A percentile compares a stretch with the other conserved stretches of the same genome.
These are phyloP conservation scores for Pisolithus orientalis DNA, from an alignment of 768 basidiomycete genomes.

Conservation along the genomic window DNA sequence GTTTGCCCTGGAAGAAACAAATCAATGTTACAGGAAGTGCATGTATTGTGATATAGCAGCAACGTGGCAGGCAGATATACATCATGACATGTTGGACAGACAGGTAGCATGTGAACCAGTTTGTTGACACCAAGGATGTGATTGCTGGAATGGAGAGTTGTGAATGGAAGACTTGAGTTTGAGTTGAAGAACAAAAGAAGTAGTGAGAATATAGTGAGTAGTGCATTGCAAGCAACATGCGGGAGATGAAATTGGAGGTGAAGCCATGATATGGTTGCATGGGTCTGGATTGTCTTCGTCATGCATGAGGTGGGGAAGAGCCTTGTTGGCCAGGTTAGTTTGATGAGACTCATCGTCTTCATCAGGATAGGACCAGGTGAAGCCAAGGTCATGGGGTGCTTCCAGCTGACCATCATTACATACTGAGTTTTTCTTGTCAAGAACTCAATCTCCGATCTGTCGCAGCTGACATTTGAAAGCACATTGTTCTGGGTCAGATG, in stretches of 20 bases:
- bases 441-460: background rate
- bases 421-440: background rate
- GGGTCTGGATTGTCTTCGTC: slow-evolving; percentile 1
- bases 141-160: slow-evolving; percentile 17
- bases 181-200: slow-evolving; percentile 5
- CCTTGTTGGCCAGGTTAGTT: background rate
- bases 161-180: slow-evolving; percentile 7
- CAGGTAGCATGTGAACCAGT: slow-evolving; percentile 11
- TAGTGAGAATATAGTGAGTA: slow-evolving; percentile 12
- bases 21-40: no score
- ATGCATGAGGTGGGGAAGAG: background rate
- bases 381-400: background rate
- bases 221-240: slow-evolving; percentile 16
- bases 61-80: slow-evolving; percentile 9
- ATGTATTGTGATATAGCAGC: background rate
- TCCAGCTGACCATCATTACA: background rate
- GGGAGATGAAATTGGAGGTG: no score
- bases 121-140: background rate
- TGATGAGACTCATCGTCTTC: background rate
- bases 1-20: background rate
- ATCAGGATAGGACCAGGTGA: background rate
- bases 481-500: background rate
- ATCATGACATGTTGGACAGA: slow-evolving; percentile 16
- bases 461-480: background rate
- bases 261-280: no score